Evolutionary conservation across 768 basidiomycete genomes (phyloP), one percentile per base, ranked within the genome.

Genomic region (Leccinum truebloodii): DNA sequence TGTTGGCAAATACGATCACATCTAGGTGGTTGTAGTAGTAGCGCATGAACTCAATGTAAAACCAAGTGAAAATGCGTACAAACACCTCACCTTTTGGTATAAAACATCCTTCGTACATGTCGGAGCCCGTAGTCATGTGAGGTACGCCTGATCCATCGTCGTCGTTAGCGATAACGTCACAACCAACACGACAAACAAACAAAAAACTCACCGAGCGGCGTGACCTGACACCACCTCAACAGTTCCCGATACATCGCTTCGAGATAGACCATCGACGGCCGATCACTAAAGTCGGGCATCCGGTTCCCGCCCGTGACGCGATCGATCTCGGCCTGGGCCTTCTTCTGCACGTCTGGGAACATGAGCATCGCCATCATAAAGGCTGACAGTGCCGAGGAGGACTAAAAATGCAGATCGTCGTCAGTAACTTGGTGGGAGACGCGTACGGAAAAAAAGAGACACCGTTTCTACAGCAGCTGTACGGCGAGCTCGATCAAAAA

Each of bases 271-370:
- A 71, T 62, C n/a, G 59, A 62, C 5, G 58, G 20, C 9, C 70
- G 61, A 22, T 73, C 72, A 8, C 46, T 30, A 57, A 66, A 71
- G 28, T 64, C 26, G 1, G 63, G 68, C 53, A 73, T 59, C 22
- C 62, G 41, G 37, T 3, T 55, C 13, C 65, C 60, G 0, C 63
- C 68, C 3, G 61, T 68, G 2, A 71, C 50, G 1, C 51, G 37
- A 37, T 74, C 70, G 24, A 76, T 65, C 24, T 75, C 71, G 3
- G 59, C 63, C 52, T 73, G 73, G 0, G 68, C 73, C 35, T 66
- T 71, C 54, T 63, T 57, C 24, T 66, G 65, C 4, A 62, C 63
- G 14, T 71, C 63, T 8, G 69, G 71, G 53, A 67, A 69, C 64
- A 65, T 58, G 16, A 68, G 4, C 64, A 72, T 65, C 16, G 64